These are phyloP conservation scores for Ilex paraguariensis DNA, from an alignment of 305 asterid genomes.

Conservation along the genomic window DNA sequence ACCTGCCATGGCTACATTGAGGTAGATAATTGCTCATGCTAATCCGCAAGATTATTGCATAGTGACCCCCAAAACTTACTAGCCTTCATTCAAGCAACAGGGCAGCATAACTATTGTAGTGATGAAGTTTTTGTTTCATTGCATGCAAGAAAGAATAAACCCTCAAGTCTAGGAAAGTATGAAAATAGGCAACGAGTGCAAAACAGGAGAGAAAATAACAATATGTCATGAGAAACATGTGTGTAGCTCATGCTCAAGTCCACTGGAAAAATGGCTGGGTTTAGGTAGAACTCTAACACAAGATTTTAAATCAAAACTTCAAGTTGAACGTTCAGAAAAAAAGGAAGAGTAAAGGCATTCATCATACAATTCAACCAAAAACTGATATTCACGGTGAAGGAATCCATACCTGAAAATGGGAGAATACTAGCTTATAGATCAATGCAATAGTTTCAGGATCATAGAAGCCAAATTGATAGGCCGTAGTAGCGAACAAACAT, in stretches of 20 bases:
- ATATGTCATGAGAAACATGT: not conserved
- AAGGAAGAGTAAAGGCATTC: not conserved
- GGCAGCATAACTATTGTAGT: too few relatives aligned
- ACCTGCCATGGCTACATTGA: too few relatives aligned
- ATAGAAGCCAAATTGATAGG: constrained; percentile 55
- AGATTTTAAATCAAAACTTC: not conserved
- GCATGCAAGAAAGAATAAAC: too few relatives aligned
- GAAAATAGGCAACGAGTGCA: too few relatives aligned
- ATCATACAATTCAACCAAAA: not conserved
- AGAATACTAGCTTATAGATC: constrained; percentile 37
- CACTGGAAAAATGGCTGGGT: not conserved
- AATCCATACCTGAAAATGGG: constrained; percentile 57
- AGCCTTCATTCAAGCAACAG: too few relatives aligned
- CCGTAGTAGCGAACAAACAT: constrained; percentile 56
- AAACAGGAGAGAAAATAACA: too few relatives aligned
- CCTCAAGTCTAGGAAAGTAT: too few relatives aligned
- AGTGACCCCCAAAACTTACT: too few relatives aligned
- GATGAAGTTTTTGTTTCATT: too few relatives aligned
- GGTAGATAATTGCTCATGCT: too few relatives aligned
- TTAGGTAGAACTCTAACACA: not conserved
- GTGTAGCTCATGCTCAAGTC: not conserved
- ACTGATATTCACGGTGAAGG: constrained; percentile 1
- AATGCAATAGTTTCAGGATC: constrained; percentile 49
- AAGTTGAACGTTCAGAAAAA: not conserved
- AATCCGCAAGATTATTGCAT: too few relatives aligned